These are phyloP conservation scores for Pilaira anomala DNA, from an alignment of 192 early-diverging fungal genomes.

Conservation along the genomic window DNA sequence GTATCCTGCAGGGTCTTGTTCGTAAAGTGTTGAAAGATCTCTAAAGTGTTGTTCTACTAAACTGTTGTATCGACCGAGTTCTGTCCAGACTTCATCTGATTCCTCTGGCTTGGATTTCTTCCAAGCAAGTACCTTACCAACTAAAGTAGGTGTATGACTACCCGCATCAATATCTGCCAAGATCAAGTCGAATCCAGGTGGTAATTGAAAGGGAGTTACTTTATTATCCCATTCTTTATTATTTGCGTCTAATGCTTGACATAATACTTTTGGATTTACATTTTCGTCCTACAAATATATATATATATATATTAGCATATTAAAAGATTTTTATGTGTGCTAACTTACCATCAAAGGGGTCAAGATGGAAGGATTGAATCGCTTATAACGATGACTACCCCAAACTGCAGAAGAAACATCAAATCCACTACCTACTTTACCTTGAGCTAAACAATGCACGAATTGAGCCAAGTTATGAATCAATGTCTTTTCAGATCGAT, in stretches of 20 bases:
- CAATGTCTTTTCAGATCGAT: conserved; percentile 40
- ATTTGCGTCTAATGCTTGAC: background rate
- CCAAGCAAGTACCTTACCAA: conserved; percentile 85
- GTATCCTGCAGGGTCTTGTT: conserved; percentile 39
- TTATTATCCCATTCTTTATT: conserved; percentile 62
- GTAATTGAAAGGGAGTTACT: conserved; percentile 62
- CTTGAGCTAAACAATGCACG: conserved; percentile 95
- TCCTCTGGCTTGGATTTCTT: conserved; percentile 48
- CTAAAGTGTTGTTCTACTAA: conserved; percentile 56
- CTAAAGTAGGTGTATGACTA: conserved; percentile 90
- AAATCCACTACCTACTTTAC: conserved; percentile 96
- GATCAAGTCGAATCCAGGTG: conserved; percentile 67
- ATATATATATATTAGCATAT: background rate
- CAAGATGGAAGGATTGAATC: conserved; percentile 75
- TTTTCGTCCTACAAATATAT: background rate
- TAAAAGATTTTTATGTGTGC: background rate
- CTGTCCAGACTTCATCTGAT: conserved; percentile 60
- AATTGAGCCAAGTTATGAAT: conserved; percentile 90
- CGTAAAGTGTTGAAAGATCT: conserved; percentile 31
- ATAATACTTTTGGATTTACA: background rate
- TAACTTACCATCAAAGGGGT: conserved; percentile 56
- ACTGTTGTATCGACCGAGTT: conserved; percentile 60
- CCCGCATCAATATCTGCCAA: conserved; percentile 94
- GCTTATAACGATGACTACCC: conserved; percentile 82
- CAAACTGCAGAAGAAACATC: conserved; percentile 92